Evolutionary conservation across 129 eudicot genomes (phyloP), one percentile per base, ranked within the genome.

Genomic region (Pulicaria dysenterica): DNA sequence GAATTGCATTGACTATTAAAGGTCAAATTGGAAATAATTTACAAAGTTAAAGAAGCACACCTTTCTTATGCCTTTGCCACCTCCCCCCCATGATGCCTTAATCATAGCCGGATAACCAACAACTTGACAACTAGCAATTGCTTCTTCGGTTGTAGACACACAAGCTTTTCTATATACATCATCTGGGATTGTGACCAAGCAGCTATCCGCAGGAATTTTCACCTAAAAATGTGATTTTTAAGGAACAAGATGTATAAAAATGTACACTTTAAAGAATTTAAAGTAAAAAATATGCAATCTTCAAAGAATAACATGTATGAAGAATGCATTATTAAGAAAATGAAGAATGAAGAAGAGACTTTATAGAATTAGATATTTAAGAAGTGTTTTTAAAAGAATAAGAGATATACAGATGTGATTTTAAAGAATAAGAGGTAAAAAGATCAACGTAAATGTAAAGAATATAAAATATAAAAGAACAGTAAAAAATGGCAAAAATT

Each of bases 41-140:
- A 11, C 34, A 38, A 48, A 54, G 10, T 48, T 46, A 47, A 57
- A 15, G 9, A 69, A 66, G 12, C 79, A 72, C 53, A 94, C 99
- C 99, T 94, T 94, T 83, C 99, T 81, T 31, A 94, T 94, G 78
- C 99, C 99, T 86, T 94, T 94, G 50, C 99, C 99, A 67, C 99
- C 99, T 42, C 99, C 99, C 60, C 99, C 99, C 99, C 99, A 94
- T 17, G 99, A 94, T 43, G 99, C 99, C 85, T 94, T 94, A 5
- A 94, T 94, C 99, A 94, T 94, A 64, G 99, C 99, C 3, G 99
- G 99, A 82, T 94, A 94, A 64, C 99, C 99, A 4, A 94, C 96
- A 57, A 90, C 91, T 78, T 94, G 97, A 76, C 99, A 94, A 60
- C 96, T 90, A 7, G 88, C 86, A 79, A 94, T 75, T 66, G 99